These are phyloP conservation scores for Hypsizygus marmoreus DNA, from an alignment of 768 basidiomycete species.

Conservation along the genomic window DNA sequence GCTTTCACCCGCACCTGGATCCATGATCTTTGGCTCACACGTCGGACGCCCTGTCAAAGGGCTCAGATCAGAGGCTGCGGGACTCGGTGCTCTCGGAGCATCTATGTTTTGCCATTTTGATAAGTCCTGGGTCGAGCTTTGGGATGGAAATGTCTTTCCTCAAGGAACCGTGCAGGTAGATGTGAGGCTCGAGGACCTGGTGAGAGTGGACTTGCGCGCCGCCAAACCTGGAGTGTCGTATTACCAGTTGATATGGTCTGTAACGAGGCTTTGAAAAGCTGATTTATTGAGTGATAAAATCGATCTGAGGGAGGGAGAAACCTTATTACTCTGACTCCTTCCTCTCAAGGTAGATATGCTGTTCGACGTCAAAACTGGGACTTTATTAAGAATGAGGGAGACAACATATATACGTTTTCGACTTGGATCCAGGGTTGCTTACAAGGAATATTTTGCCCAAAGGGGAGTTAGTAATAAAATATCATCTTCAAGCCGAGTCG, in stretches of 20 bases:
- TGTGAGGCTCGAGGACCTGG: not conserved
- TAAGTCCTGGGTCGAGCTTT: not conserved
- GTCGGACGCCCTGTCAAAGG: not conserved
- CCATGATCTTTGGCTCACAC: constrained; percentile 6
- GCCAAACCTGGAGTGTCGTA: not conserved
- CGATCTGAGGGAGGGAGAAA: no score
- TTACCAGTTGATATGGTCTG: not conserved
- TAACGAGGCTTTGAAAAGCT: no score
- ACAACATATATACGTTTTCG: no score
- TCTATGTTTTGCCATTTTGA: not conserved
- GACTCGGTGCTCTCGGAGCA: not conserved
- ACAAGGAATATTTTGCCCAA: no score
- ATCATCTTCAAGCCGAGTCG: no score
- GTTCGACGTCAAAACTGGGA: no score
- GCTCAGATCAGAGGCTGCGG: not conserved
- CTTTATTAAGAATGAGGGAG: no score
- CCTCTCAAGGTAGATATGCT: no score
- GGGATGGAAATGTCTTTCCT: not conserved
- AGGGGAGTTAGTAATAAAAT: no score
- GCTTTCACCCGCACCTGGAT: constrained; percentile 1
- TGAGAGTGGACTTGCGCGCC: not conserved
- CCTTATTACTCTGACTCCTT: no score
- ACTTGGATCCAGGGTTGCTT: no score
- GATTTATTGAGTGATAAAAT: no score
- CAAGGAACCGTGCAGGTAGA: not conserved